Percentiles rank a stretch among this genome's conserved stretches.
Conservation (phyloP, 2,329 filamentous ascomycete species). For the Ascomycota sp. region DNA sequence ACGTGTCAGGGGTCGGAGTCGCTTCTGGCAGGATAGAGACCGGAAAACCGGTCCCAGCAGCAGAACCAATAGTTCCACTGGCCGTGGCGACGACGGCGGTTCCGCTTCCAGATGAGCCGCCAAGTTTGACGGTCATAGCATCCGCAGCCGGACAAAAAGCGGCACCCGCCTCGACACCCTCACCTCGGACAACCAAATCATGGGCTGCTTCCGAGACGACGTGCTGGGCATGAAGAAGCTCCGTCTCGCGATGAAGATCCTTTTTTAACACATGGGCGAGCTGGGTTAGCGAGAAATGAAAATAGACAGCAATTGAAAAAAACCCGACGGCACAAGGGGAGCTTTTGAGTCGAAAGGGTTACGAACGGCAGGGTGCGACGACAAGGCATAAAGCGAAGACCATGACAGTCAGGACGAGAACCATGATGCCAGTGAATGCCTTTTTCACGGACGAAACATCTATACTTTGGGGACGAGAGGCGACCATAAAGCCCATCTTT, state of each 20-base stretch:
- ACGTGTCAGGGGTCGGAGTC: neutral
- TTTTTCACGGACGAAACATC: too few species aligned
- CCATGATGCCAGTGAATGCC: too few species aligned
- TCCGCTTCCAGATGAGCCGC: constrained; percentile 3
- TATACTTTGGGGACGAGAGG: too few species aligned
- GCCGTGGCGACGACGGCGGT: constrained; percentile 2
- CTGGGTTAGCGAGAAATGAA: too few species aligned
- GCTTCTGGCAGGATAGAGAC: neutral
- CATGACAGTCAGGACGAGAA: too few species aligned
- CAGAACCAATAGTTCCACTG: neutral
- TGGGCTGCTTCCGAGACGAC: constrained; percentile 5
- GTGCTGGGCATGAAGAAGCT: constrained; percentile 5
- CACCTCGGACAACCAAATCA: constrained; percentile 6
- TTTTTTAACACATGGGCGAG: too few species aligned
- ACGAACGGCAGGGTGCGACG: too few species aligned
- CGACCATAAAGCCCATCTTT: too few species aligned
- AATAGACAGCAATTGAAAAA: too few species aligned
- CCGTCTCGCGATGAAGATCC: constrained; percentile 1
- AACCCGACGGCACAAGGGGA: too few species aligned
- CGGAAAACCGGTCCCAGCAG: neutral
- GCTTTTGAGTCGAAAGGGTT: too few species aligned
- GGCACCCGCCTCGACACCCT: constrained; percentile 4
- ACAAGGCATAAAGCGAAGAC: too few species aligned
- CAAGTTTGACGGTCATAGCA: constrained; percentile 2
- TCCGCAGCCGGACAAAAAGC: constrained; percentile 2